These are phyloP conservation scores for Arthroderma sp. DNA, from an alignment of 2,329 filamentous ascomycete genomes.

Conservation along the genomic window DNA sequence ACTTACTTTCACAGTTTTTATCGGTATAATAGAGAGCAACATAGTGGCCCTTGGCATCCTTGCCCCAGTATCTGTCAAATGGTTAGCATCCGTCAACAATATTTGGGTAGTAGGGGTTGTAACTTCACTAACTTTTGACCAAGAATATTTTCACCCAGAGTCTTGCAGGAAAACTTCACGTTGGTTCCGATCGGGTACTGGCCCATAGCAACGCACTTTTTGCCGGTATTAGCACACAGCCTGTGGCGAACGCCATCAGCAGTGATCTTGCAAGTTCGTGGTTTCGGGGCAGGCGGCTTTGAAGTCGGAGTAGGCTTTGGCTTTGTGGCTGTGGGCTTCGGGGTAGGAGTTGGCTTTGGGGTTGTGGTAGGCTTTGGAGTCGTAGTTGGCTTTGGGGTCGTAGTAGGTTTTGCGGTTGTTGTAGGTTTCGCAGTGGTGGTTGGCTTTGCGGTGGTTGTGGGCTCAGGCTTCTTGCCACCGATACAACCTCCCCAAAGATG, in stretches of 20 bases:
- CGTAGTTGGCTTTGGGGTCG: background rate
- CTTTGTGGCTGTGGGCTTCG: background rate
- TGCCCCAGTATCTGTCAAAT: background rate
- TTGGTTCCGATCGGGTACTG: conserved; percentile 1
- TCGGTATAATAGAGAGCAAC: background rate
- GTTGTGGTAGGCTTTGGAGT: background rate
- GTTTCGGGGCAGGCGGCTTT: background rate
- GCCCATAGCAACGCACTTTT: conserved; percentile 1
- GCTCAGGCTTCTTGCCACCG: background rate
- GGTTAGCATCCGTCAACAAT: background rate
- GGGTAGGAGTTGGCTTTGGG: background rate
- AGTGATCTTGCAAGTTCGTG: background rate
- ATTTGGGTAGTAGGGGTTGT: background rate
- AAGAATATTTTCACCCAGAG: background rate
- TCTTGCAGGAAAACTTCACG: background rate
- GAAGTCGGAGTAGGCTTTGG: background rate
- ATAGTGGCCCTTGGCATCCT: background rate
- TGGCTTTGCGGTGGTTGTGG: no score
- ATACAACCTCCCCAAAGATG: conserved; percentile 3
- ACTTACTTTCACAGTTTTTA: background rate
- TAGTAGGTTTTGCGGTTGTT: background rate
- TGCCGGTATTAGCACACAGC: background rate
- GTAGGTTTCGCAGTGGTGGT: background rate
- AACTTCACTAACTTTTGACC: background rate
- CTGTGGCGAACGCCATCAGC: conserved; percentile 1